Evolutionary conservation across 495 filamentous ascomycete genomes (phyloP).

Genomic region (Neurospora sp.): DNA sequence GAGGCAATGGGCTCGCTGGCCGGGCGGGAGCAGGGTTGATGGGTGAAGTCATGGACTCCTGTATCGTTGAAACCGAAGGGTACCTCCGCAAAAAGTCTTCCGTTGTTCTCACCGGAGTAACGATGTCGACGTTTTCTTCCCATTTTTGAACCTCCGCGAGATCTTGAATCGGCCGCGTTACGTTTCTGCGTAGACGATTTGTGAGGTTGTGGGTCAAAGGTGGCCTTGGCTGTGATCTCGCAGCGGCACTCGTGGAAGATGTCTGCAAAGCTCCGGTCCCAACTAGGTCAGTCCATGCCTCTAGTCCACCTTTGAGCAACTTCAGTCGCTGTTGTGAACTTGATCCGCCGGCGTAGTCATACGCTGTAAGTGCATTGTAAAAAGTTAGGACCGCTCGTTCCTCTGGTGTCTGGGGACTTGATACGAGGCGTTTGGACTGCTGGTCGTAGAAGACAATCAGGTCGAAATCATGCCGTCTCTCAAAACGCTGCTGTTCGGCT

Average conservation of each 20-base stretch:
- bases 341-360: conserved; percentile 54
- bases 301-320: conserved; percentile 70
- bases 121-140: conserved; percentile 30
- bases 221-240: conserved; percentile 2
- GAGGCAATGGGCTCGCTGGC: conserved; percentile 22
- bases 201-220: conserved; percentile 11
- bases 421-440: conserved; percentile 38
- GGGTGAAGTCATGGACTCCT: conserved; percentile 61
- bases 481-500: conserved; percentile 61
- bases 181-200: conserved; percentile 14
- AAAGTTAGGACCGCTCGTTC: conserved; percentile 57
- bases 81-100: conserved; percentile 79
- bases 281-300: conserved; percentile 73
- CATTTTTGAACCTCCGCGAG: conserved; percentile 31
- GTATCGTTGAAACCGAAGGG: conserved; percentile 58
- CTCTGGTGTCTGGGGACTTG: conserved; percentile 30
- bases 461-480: conserved; percentile 69
- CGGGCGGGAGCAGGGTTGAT: conserved; percentile 11
- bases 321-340: conserved; percentile 53
- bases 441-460: conserved; percentile 88
- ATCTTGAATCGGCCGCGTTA: conserved; percentile 20
- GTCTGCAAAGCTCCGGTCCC: conserved; percentile 55
- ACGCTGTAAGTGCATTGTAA: conserved; percentile 71
- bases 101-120: conserved; percentile 38
- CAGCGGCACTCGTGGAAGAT: conserved; percentile 12